Evolutionary conservation across 1,284 basidiomycete genomes (phyloP), one percentile per base, ranked within the genome.

Genomic region (Earliella scabrosa): DNA sequence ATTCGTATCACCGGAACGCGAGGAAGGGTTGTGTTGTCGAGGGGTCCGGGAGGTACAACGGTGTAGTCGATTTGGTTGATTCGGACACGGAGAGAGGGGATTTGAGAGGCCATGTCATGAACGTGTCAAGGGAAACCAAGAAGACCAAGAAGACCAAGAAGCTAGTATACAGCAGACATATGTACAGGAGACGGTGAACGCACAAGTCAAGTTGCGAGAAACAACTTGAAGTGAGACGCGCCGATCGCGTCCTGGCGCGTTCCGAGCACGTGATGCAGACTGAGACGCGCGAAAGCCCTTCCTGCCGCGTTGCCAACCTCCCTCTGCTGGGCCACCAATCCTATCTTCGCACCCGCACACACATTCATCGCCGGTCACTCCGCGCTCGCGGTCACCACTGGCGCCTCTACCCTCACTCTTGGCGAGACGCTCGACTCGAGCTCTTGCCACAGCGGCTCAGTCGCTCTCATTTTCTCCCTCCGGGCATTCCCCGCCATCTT

Each of bases 1-100:
- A 98, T 88, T 49, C 95, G 82, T 50, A 98, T 79, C 3, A 95
- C 82, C 13, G 96, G 96, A 16, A 90, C 86, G 27, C 77, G 78
- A 11, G 79, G 79, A 20, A 91, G 79, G 21, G 77, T 68, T 14
- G 83, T 75, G 54, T 90, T 83, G 71, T 93, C 86, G 44, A 92
- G 79, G 35, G 75, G 68, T 23, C 86, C 87, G 1, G 88, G 75
- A 23, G 74, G 75, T 23, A 74, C 73, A 35, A 90, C 71, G 41
- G 74, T 75, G 64, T 90, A 78, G 64, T 92, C 89, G 60, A 92
- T 87, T 63, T 90, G 82, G 60, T 84, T 82, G 60, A 89, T 81
- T 66, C 78, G 78, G 27, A 89, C 82, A 52, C 79, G 75, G 50
- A 88, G 63, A 43, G 71, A 71, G 38, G 73, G 68, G 26, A 65